phyloP scores from a whole-genome alignment of 2,329 filamentous ascomycete species.

The Aureobasidium sp. region DNA sequence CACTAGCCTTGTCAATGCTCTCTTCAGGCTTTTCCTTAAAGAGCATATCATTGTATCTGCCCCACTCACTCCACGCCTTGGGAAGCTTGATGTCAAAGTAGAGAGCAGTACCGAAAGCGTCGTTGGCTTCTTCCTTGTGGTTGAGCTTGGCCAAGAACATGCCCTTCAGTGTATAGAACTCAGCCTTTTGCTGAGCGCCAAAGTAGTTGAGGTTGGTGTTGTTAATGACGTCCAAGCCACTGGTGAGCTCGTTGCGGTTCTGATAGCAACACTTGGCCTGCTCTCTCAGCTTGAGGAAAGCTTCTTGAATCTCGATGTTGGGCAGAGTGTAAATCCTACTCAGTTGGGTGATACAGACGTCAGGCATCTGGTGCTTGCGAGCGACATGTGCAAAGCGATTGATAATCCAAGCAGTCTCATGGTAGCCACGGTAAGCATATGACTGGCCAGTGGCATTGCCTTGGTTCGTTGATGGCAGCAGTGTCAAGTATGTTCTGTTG shows the following conservation, averaged over 20 bases:
- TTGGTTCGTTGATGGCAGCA: conserved; percentile 72
- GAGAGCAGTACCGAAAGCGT: conserved; percentile 87
- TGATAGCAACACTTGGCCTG: conserved; percentile 99
- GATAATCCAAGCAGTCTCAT: conserved; percentile 99
- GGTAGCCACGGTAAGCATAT: conserved; percentile 93
- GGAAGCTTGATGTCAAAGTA: conserved; percentile 94
- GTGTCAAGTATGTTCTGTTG: conserved; percentile 82
- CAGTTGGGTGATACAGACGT: conserved; percentile 94
- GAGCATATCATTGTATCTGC: conserved; percentile 91
- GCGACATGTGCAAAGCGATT: conserved; percentile 98
- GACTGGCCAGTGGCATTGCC: conserved; percentile 77
- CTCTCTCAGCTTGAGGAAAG: conserved; percentile 95
- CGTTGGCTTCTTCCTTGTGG: conserved; percentile 84
- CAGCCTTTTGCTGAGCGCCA: conserved; percentile 88
- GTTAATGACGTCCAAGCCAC: conserved; percentile 94
- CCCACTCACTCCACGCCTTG: conserved; percentile 99
- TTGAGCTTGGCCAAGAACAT: conserved; percentile 97
- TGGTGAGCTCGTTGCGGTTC: conserved; percentile 85
- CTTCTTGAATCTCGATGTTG: conserved; percentile 99
- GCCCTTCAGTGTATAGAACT: conserved; percentile 98
- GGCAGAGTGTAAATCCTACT: conserved; percentile 97
- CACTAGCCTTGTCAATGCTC: conserved; percentile 76
- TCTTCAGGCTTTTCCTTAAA: conserved; percentile 78
- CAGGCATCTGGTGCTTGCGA: conserved; percentile 89
- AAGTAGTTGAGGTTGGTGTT: conserved; percentile 99